Conservation (phyloP, 495 filamentous ascomycete species). For the Aspergillus hancockii region DNA sequence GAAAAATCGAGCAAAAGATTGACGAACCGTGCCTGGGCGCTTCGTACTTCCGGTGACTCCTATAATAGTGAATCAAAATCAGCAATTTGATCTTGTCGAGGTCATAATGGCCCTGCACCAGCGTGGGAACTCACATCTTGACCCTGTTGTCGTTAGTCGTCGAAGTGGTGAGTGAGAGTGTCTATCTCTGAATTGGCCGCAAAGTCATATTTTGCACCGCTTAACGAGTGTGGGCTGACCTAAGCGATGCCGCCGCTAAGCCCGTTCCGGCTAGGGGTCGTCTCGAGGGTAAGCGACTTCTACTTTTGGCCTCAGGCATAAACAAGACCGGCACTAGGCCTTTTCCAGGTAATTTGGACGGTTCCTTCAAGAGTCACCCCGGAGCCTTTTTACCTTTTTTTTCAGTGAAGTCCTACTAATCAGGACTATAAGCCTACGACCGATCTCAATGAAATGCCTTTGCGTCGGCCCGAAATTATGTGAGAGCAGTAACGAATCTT, state of each 20-base stretch:
- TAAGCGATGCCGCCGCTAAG: slow-evolving; percentile 35
- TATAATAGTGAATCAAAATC: slow-evolving; percentile 29
- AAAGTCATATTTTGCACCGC: slow-evolving; percentile 47
- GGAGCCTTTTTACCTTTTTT: background rate
- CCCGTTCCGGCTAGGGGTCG: background rate
- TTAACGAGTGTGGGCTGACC: slow-evolving; percentile 50
- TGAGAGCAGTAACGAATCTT: too few relatives aligned
- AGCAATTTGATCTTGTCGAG: slow-evolving; percentile 31
- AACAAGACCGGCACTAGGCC: background rate
- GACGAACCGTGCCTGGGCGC: slow-evolving; percentile 90
- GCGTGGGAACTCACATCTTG: slow-evolving; percentile 49
- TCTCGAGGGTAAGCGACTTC: slow-evolving; percentile 31
- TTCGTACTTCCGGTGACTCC: slow-evolving; percentile 81
- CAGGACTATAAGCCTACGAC: too few relatives aligned
- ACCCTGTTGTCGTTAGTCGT: slow-evolving; percentile 57
- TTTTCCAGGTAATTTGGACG: background rate
- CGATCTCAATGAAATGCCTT: too few relatives aligned
- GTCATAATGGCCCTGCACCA: slow-evolving; percentile 3
- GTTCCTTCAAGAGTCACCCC: background rate
- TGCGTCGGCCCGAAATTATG: too few relatives aligned
- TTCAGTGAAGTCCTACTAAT: background rate
- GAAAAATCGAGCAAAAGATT: slow-evolving; percentile 27
- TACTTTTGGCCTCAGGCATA: slow-evolving; percentile 23
- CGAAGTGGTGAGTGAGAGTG: slow-evolving; percentile 48
- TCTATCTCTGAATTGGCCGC: slow-evolving; percentile 43